These are phyloP conservation scores for Leccinum ponderosum DNA, from an alignment of 1,284 basidiomycete genomes.

Conservation along the genomic window DNA sequence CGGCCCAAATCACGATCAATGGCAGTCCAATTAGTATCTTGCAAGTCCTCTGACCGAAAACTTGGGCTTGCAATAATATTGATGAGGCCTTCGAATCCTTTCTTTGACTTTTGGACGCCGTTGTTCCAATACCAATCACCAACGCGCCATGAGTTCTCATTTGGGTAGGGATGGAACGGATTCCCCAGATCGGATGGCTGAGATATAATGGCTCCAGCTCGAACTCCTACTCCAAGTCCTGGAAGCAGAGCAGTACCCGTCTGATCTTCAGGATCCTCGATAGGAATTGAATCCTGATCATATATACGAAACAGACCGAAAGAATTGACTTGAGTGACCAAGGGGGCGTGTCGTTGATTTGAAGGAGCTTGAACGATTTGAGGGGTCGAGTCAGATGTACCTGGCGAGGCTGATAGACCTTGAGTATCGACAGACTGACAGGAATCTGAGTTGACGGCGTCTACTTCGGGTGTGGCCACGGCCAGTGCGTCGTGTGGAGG, in stretches of 20 bases:
- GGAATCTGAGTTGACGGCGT: neutral
- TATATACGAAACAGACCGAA: neutral
- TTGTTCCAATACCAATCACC: neutral
- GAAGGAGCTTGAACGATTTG: neutral
- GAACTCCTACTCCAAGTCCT: neutral
- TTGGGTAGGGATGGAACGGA: neutral
- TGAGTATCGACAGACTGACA: neutral
- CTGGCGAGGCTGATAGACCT: neutral
- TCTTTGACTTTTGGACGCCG: neutral
- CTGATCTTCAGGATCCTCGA: neutral
- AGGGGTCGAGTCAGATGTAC: neutral
- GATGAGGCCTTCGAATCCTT: neutral
- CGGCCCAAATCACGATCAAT: neutral
- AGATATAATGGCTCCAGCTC: neutral
- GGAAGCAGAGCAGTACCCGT: neutral
- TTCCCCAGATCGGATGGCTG: neutral
- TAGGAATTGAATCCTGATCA: neutral
- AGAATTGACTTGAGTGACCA: neutral
- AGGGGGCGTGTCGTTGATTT: neutral
- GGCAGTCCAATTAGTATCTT: neutral
- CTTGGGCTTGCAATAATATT: neutral
- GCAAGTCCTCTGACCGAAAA: neutral
- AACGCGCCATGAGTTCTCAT: neutral
- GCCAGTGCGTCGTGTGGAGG: neutral
- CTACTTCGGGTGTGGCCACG: neutral